Conservation (phyloP, 108 stramenopile genomes). For the Cyclotella cryptica region DNA sequence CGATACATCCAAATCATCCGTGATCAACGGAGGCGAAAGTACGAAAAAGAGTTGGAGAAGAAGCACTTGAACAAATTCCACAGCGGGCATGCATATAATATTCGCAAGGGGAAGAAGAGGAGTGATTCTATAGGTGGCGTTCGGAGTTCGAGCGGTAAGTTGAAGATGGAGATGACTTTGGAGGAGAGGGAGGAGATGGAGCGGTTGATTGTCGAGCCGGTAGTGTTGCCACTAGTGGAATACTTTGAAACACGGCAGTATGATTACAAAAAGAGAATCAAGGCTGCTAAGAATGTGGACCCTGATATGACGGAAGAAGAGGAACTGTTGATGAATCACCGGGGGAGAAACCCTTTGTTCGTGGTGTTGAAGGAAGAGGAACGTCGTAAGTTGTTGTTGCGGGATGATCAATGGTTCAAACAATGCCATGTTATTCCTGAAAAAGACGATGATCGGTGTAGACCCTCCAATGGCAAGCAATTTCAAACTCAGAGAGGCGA, state of each 20-base stretch:
- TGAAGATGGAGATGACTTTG: conserved; percentile 42
- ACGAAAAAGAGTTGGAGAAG: conserved; percentile 55
- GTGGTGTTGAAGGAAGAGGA: conserved; percentile 35
- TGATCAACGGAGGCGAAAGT: conserved; percentile 42
- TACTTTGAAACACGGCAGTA: conserved; percentile 79
- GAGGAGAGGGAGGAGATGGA: conserved; percentile 48
- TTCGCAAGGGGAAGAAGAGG: conserved; percentile 19
- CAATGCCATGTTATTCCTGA: conserved; percentile 16
- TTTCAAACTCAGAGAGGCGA: conserved; percentile 1
- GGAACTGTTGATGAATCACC: conserved; percentile 34
- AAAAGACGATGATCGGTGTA: background rate
- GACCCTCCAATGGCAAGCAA: background rate
- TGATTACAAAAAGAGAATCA: conserved; percentile 66
- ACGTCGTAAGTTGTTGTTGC: conserved; percentile 34
- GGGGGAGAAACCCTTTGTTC: conserved; percentile 56
- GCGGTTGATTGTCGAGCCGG: conserved; percentile 32
- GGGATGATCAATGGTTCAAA: conserved; percentile 43
- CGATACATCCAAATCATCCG: conserved; percentile 59
- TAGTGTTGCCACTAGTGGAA: conserved; percentile 31
- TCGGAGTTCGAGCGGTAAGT: conserved; percentile 29
- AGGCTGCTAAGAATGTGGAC: background rate
- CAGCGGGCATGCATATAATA: conserved; percentile 1
- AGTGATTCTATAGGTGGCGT: conserved; percentile 5
- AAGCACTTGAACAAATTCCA: conserved; percentile 36
- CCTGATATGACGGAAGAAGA: conserved; percentile 37